Base-by-base conservation (phyloP, 306 rosid species). In the Lathyrus sativus region DNA sequence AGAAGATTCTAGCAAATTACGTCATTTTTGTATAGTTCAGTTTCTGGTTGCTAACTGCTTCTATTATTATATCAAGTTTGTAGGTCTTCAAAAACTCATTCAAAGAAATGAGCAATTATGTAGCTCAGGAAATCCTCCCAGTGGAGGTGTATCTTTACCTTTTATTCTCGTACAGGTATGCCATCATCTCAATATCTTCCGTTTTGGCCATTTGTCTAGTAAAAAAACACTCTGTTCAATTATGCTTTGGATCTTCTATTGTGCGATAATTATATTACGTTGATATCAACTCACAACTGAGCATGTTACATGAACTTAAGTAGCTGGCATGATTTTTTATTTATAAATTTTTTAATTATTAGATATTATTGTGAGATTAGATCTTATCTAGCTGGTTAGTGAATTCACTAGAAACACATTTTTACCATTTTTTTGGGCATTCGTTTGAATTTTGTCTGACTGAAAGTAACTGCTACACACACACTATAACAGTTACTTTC, bases 81-180 rank as follows among this genome's bases (percentile, higher is more conserved):
- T 90, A 82, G 98, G 98, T 62, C 93, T 93, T 78, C 95, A 93
- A 75, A 86, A 86, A 74, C 91, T 93, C 78, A 81, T 88, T 75
- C 93, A 88, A 74, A 85, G 98, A 58, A 93, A 93, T 73, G 96
- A 85, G 65, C 96, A 93, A 73, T 79, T 90, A 75, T 90, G 74
- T 83, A 80, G 88, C 73, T 83, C 93, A 69, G 98, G 84, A 74
- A 85, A 90, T 83, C 85, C 91, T 43, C 98, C 97, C 58, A 86
- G 82, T 19, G 98, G 96, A 49, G 98, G 98, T 58, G 98, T 93
- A 74, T 85, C 97, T 65, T 86, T 93, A 62, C 98, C 98, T 60
- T 93, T 93, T 78, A 90, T 93, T 84, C 80, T 93, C 67, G 98
- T 93, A 63, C 97, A 93, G 89, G 98, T 90, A 88, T 3, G 68